Percentiles rank a stretch among this genome's conserved stretches.
phyloP scores from a whole-genome alignment of 2,329 filamentous ascomycete genomes.

The Clonostachys rosea region DNA sequence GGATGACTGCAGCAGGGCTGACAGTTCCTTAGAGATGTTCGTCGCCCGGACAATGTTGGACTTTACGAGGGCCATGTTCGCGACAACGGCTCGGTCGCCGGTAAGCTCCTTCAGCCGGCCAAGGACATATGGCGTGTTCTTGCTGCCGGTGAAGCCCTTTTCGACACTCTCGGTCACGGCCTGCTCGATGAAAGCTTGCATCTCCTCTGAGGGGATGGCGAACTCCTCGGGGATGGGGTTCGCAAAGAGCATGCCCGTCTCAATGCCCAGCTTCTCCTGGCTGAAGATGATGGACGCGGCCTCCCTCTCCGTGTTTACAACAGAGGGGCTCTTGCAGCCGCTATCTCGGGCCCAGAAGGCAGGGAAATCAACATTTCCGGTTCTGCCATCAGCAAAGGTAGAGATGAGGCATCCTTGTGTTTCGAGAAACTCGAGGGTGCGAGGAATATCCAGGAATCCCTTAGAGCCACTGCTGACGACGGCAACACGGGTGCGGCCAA shows the following conservation, averaged over 20 bases:
- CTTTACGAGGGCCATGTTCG: conserved; percentile 63
- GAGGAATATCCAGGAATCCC: conserved; percentile 87
- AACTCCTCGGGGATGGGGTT: conserved; percentile 75
- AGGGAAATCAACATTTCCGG: conserved; percentile 74
- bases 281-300: conserved; percentile 87
- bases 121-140: conserved; percentile 83
- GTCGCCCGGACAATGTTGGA: conserved; percentile 51
- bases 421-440: conserved; percentile 76
- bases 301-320: conserved; percentile 70
- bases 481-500: conserved; percentile 82
- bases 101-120: conserved; percentile 75
- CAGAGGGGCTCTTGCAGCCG: conserved; percentile 71
- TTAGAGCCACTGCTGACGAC: conserved; percentile 92
- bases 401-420: conserved; percentile 75
- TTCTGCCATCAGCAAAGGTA: conserved; percentile 82
- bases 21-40: conserved; percentile 48
- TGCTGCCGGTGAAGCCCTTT: conserved; percentile 65
- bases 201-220: conserved; percentile 66
- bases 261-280: conserved; percentile 66
- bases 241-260: conserved; percentile 80
- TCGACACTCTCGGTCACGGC: conserved; percentile 62
- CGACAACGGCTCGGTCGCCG: conserved; percentile 62
- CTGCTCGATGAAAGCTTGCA: conserved; percentile 63
- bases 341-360: conserved; percentile 92
- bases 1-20: conserved; percentile 28